Evolutionary conservation across 352 stramenopile species (phyloP).

Genomic region (Thalassiosira mediterranea): DNA sequence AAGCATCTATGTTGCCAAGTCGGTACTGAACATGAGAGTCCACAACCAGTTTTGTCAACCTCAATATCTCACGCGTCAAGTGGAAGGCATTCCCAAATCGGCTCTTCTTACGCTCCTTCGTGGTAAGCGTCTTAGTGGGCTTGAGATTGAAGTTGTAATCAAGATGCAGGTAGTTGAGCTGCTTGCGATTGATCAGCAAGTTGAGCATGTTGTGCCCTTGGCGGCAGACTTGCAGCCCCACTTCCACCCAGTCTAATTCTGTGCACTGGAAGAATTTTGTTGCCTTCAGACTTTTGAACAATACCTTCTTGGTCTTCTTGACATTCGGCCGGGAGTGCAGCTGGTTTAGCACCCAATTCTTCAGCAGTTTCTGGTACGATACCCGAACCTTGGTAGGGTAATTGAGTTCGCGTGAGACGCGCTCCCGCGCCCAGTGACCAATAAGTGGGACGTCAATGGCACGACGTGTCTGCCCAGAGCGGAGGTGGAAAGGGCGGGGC

Average conservation of each 20-base stretch:
- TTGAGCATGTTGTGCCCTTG: conserved; percentile 99
- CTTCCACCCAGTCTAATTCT: conserved; percentile 99
- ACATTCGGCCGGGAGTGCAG: conserved; percentile 92
- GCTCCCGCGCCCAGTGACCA: conserved; percentile 98
- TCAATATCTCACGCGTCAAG: conserved; percentile 97
- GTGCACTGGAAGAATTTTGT: conserved; percentile 99
- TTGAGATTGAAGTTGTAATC: conserved; percentile 99
- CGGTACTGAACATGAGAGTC: conserved; percentile 99
- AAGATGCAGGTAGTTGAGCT: conserved; percentile 99
- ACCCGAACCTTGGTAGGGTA: conserved; percentile 99
- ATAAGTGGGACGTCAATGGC: conserved; percentile 98
- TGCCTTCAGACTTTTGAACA: conserved; percentile 98
- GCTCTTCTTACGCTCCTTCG: conserved; percentile 99
- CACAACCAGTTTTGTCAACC: conserved; percentile 99
- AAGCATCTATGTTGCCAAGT: conserved; percentile 99
- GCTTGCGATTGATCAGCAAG: conserved; percentile 99
- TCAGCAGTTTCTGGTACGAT: conserved; percentile 99
- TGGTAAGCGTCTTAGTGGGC: conserved; percentile 99
- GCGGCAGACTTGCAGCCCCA: conserved; percentile 95
- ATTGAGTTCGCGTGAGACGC: conserved; percentile 92
- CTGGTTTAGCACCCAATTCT: conserved; percentile 99
- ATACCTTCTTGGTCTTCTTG: conserved; percentile 95
- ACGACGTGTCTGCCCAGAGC: conserved; percentile 93
- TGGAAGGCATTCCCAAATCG: conserved; percentile 88
- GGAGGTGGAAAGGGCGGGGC: conserved; percentile 96